These are phyloP conservation scores for Fomitopsis palustris DNA, from an alignment of 1,284 basidiomycete species.

Conservation along the genomic window DNA sequence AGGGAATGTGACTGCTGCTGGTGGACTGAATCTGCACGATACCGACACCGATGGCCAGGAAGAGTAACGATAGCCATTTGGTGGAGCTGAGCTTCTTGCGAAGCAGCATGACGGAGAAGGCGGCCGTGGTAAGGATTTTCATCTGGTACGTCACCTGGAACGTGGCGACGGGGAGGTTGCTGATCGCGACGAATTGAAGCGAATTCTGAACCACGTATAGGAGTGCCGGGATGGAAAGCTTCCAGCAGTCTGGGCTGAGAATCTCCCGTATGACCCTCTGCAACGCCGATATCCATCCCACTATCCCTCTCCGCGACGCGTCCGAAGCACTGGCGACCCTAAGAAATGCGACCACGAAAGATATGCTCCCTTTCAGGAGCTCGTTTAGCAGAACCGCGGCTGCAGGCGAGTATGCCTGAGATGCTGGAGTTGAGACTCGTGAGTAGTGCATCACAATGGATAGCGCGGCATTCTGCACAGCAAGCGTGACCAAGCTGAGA, in stretches of 20 bases:
- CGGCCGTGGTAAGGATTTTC: conserved; percentile 97
- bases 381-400: conserved; percentile 93
- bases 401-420: conserved; percentile 82
- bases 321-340: conserved; percentile 31
- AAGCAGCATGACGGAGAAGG: conserved; percentile 87
- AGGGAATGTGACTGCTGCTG: conserved; percentile 31
- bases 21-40: conserved; percentile 87
- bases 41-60: conserved; percentile 88
- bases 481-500: conserved; percentile 80
- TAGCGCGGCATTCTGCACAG: conserved; percentile 88
- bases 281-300: conserved; percentile 16
- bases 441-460: conserved; percentile 96
- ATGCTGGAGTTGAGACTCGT: conserved; percentile 76
- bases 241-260: conserved; percentile 91
- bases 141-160: conserved; percentile 97
- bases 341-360: conserved; percentile 63
- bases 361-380: conserved; percentile 87
- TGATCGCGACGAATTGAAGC: conserved; percentile 90
- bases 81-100: conserved; percentile 70
- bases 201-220: conserved; percentile 98
- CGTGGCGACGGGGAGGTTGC: conserved; percentile 92
- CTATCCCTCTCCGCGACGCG: conserved; percentile 22
- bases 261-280: conserved; percentile 29
- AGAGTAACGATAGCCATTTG: conserved; percentile 84
- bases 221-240: conserved; percentile 92